These are phyloP conservation scores for Cyclotella cryptica DNA, from an alignment of 108 stramenopile species.

Conservation along the genomic window DNA sequence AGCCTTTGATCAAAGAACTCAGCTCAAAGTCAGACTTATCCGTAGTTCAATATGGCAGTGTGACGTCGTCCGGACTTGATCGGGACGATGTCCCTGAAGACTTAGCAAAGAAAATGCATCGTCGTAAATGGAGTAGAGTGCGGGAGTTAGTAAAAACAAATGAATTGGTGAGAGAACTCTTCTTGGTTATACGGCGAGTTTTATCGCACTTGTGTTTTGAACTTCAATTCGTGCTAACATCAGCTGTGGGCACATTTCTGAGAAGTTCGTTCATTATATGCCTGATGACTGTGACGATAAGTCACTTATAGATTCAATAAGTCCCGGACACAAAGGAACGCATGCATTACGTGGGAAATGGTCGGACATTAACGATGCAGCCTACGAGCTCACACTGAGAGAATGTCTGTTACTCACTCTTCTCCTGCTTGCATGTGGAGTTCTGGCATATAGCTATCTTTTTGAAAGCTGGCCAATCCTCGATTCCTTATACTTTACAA, in stretches of 20 bases:
- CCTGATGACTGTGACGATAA: not conserved
- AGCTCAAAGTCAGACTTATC: not conserved
- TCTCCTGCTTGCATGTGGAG: slow-evolving; percentile 56
- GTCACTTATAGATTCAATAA: too few species aligned
- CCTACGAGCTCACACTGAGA: slow-evolving; percentile 41
- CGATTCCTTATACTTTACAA: slow-evolving; percentile 71
- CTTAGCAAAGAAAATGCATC: not conserved
- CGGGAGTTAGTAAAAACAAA: not conserved
- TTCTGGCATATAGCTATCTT: slow-evolving; percentile 56
- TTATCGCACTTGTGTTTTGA: not conserved
- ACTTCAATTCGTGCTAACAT: too few species aligned
- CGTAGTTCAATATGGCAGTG: slow-evolving; percentile 7
- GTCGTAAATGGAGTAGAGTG: slow-evolving; percentile 4
- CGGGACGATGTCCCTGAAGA: too few species aligned
- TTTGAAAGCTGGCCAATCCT: slow-evolving; percentile 63
- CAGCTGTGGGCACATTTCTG: not conserved
- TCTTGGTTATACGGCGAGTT: too few species aligned
- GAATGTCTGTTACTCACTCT: slow-evolving; percentile 56
- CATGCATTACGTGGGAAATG: not conserved
- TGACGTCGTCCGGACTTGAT: not conserved
- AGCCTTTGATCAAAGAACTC: slow-evolving; percentile 9
- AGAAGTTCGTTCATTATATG: not conserved
- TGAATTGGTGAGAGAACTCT: slow-evolving; percentile 3
- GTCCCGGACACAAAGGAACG: too few species aligned
- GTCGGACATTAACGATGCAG: slow-evolving; percentile 28